Evolutionary conservation across 73 alveolate species (phyloP), one percentile per base, ranked within the genome.

Genomic region (Durusdinium trenchii): DNA sequence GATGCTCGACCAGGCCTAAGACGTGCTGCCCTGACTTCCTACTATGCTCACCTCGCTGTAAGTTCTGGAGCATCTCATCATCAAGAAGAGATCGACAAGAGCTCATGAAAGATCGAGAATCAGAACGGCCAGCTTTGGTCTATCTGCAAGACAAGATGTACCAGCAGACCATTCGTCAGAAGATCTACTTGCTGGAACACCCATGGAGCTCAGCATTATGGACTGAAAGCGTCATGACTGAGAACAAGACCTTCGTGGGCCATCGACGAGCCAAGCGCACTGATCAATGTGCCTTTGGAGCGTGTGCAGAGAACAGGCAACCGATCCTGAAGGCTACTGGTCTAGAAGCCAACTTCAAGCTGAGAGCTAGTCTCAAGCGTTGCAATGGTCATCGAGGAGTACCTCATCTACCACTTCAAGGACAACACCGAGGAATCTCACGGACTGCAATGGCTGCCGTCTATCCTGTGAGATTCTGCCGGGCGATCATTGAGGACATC

Each of bases 271-370:
- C 78, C 23, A 9, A 26, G 16, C 47, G 82, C 4, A 69, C 82
- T 6, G 82, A n/a, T 69, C 82, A 69, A 69, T 69, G 82, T n/a
- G 51, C 38, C 6, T 69, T 69, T n/a, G 82, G 82, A 69, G 82
- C 82, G 2, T 5, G 6, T 12, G 82, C 32, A 6, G 82, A 69
- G 38, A 23, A 20, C 23, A 4, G 50, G 50, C 14, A 20, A 4
- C 50, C 82, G 23, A n/a, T 69, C 30, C 50, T 69, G 50, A 69
- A 69, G 50, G 51, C 82, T 26, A n/a, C 50, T n/a, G 82, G 50
- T 26, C 6, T 69, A 6, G 51, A 69, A 69, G 50, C 51, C 82
- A 69, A 69, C 50, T 35, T 23, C 82, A 5, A n/a, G 75, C 40
- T 16, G 3, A 30, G 16, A 6, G 12, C 38, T 14, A 32, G 12